Evolutionary conservation across 331 rosid genomes (phyloP), one percentile per base, ranked within the genome.

Genomic region (Quercus phellos): DNA sequence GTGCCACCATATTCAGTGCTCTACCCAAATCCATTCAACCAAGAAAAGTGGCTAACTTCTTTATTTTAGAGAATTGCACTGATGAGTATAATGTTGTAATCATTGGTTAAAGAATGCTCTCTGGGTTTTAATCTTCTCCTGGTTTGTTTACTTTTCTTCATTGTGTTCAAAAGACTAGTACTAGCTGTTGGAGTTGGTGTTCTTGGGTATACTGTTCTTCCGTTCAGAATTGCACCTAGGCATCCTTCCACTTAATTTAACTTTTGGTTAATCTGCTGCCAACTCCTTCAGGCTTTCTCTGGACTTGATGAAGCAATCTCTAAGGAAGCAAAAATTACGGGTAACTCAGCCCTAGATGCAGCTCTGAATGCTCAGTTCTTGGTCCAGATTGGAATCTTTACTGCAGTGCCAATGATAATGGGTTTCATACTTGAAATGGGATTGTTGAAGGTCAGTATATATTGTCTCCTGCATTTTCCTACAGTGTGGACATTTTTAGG

Each of bases 351-450:
- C 74, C 82, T 93, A 68, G 78, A 91, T 86, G 90, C 97, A 5
- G 99, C 90, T 85, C 71, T 95, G 80, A 95, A 95, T 93, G 92
- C 99, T 76, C 99, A 93, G 74, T 95, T 95, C 86, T 83, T 95
- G 90, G 92, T 95, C 30, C 99, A 95, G 90, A 95, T 95, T 85
- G 96, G 99, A 60, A 86, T 95, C 76, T 95, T 95, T 74, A 93
- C 99, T 35, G 99, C 98, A 68, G 88, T 93, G 30, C 98, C 99
- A 30, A 93, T 95, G 99, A 69, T 95, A 71, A 86, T 95, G 86
- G 98, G 99, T 55, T 95, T 95, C 84, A 91, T 95, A 75, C 98
- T 95, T 77, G 98, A 95, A 84, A 14, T 77, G 72, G 97, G 99
- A 79, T 79, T 93, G 86, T 85, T 95, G 79, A 78, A 95, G 99